phyloP scores from a whole-genome alignment of 73 alveolate species.

The Tetrahymena borealis region DNA sequence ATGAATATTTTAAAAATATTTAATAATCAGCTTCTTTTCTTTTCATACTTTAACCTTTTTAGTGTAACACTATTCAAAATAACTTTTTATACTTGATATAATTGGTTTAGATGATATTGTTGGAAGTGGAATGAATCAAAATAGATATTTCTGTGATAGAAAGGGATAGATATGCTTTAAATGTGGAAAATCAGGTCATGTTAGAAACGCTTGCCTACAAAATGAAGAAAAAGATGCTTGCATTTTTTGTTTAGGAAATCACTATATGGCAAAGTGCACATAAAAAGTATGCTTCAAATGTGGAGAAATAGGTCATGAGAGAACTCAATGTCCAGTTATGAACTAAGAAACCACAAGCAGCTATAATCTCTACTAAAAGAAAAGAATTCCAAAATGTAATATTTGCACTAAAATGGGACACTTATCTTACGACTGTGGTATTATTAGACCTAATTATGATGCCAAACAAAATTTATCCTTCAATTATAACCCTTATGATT shows the following conservation, averaged over 20 bases:
- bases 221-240: neutral
- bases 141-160: neutral
- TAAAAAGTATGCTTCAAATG: neutral
- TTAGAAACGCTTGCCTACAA: neutral
- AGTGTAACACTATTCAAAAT: neutral
- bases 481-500: neutral
- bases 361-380: neutral
- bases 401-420: neutral
- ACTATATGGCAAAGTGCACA: neutral
- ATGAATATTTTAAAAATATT: too few species aligned
- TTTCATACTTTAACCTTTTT: too few species aligned
- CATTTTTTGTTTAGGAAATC: neutral
- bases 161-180: neutral
- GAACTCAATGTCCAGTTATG: neutral
- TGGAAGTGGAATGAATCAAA: neutral
- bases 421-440: neutral
- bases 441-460: neutral
- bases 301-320: neutral
- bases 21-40: too few species aligned
- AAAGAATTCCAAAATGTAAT: neutral
- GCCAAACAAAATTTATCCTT: neutral
- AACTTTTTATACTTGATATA: neutral
- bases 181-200: neutral
- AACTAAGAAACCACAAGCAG: neutral
- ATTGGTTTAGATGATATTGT: neutral